phyloP scores from a whole-genome alignment of 2,329 filamentous ascomycete genomes.

The Xylariaceae sp. region DNA sequence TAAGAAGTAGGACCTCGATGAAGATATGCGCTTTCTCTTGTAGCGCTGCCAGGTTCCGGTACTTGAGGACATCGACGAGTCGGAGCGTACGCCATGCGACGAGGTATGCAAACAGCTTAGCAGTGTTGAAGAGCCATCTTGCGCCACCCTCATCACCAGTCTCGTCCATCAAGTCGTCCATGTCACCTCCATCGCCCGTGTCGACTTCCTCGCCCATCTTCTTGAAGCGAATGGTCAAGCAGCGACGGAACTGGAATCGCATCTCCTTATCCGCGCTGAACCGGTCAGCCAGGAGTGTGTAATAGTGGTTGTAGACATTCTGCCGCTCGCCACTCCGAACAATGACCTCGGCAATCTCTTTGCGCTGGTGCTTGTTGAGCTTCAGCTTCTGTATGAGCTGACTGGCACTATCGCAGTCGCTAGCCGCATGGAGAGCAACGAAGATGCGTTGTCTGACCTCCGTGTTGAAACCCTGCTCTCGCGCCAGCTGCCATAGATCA shows the following conservation, averaged over 20 bases:
- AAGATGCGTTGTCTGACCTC: constrained; percentile 88
- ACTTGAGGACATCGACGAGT: constrained; percentile 51
- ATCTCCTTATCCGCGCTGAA: constrained; percentile 71
- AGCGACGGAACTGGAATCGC: constrained; percentile 80
- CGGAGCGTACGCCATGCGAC: constrained; percentile 43
- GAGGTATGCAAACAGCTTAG: constrained; percentile 50
- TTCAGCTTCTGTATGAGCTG: constrained; percentile 73
- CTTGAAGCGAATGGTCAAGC: constrained; percentile 80
- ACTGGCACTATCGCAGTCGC: constrained; percentile 78
- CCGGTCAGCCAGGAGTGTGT: constrained; percentile 74
- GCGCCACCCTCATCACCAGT: constrained; percentile 52
- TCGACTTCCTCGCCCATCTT: constrained; percentile 71
- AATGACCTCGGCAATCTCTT: constrained; percentile 81
- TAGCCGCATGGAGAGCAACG: constrained; percentile 78
- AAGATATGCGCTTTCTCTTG: constrained; percentile 73
- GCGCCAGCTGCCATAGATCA: constrained; percentile 69
- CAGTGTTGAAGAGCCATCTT: constrained; percentile 47
- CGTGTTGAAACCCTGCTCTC: constrained; percentile 80
- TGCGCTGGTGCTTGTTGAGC: constrained; percentile 78
- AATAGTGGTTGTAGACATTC: constrained; percentile 84
- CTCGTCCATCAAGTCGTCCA: constrained; percentile 50
- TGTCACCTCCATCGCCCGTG: constrained; percentile 52
- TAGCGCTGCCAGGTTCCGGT: constrained; percentile 72
- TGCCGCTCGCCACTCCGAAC: constrained; percentile 84
- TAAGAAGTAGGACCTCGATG: constrained; percentile 73